Conservation (phyloP, 805 yeast genomes). For the Starmerella potacharoeniae region DNA sequence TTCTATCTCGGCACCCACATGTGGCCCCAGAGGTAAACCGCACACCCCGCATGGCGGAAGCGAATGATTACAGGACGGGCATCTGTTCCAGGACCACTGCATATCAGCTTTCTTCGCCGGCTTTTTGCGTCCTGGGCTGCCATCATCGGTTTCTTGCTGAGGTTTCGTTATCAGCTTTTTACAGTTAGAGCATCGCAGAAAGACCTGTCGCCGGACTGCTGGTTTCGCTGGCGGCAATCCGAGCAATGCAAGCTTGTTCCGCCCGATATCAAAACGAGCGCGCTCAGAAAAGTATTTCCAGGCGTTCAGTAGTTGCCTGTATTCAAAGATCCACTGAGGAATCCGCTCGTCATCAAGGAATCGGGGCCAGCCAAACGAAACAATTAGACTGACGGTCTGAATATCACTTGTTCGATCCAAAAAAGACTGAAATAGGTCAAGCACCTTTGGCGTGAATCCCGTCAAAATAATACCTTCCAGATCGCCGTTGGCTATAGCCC, state of each 20-base stretch:
- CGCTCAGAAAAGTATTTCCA: slow-evolving; percentile 71
- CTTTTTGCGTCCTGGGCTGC: background rate
- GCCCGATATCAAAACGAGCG: slow-evolving; percentile 74
- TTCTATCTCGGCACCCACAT: slow-evolving; percentile 18
- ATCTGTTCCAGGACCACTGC: slow-evolving; percentile 27
- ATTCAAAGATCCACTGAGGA: slow-evolving; percentile 64
- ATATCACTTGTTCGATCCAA: slow-evolving; percentile 83
- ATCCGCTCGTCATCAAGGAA: slow-evolving; percentile 65
- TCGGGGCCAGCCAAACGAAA: slow-evolving; percentile 72
- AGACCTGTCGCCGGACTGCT: slow-evolving; percentile 44
- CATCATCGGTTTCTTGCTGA: background rate
- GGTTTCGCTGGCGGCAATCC: background rate
- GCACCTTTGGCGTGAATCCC: slow-evolving; percentile 80
- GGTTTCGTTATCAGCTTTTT: slow-evolving; percentile 36
- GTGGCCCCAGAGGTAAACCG: slow-evolving; percentile 59
- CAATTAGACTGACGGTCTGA: slow-evolving; percentile 78
- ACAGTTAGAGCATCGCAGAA: slow-evolving; percentile 71
- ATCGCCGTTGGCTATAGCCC: slow-evolving; percentile 68
- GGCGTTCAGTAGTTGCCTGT: slow-evolving; percentile 57
- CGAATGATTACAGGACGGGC: slow-evolving; percentile 81
- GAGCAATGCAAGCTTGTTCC: slow-evolving; percentile 40
- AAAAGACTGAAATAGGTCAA: slow-evolving; percentile 70
- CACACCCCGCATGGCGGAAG: slow-evolving; percentile 89
- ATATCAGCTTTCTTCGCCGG: background rate
- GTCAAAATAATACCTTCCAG: slow-evolving; percentile 82